Conservation (phyloP, 352 stramenopile genomes). For the Pythium sp. region DNA sequence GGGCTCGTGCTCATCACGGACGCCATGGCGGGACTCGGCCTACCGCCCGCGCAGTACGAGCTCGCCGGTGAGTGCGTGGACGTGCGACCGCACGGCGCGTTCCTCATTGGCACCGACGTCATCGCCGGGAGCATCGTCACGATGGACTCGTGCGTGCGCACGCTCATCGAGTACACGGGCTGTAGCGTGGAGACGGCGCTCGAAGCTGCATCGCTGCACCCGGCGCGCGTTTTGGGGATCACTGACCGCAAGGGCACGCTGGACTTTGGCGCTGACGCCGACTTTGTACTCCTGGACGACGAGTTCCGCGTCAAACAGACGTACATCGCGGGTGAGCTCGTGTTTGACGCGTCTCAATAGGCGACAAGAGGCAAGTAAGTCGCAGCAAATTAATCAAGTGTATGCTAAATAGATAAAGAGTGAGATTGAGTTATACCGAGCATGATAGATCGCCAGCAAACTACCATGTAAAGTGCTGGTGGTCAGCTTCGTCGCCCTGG, state of each 20-base stretch:
- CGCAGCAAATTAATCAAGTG: neutral
- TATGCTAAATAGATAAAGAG: neutral
- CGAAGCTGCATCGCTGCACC: constrained; percentile 68
- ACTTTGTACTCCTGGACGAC: constrained; percentile 83
- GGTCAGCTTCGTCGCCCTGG: constrained; percentile 77
- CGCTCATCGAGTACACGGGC: constrained; percentile 78
- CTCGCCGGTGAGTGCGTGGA: constrained; percentile 72
- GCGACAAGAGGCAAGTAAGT: neutral
- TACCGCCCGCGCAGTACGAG: constrained; percentile 64
- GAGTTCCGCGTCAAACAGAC: constrained; percentile 64
- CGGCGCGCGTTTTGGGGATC: constrained; percentile 66
- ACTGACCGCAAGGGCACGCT: constrained; percentile 66
- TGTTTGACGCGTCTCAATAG: constrained; percentile 29
- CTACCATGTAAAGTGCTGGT: constrained; percentile 84
- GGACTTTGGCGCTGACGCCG: constrained; percentile 66
- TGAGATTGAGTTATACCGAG: neutral
- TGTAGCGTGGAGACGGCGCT: constrained; percentile 78
- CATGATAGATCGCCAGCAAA: neutral
- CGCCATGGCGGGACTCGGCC: constrained; percentile 81
- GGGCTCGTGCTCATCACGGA: constrained; percentile 84
- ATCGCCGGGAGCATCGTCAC: constrained; percentile 84
- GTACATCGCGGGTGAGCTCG: constrained; percentile 70
- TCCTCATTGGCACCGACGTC: constrained; percentile 70
- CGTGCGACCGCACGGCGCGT: constrained; percentile 36
- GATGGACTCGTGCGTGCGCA: constrained; percentile 81